phyloP scores from a whole-genome alignment of 345 rosid genomes.

The Acer yangbiense region DNA sequence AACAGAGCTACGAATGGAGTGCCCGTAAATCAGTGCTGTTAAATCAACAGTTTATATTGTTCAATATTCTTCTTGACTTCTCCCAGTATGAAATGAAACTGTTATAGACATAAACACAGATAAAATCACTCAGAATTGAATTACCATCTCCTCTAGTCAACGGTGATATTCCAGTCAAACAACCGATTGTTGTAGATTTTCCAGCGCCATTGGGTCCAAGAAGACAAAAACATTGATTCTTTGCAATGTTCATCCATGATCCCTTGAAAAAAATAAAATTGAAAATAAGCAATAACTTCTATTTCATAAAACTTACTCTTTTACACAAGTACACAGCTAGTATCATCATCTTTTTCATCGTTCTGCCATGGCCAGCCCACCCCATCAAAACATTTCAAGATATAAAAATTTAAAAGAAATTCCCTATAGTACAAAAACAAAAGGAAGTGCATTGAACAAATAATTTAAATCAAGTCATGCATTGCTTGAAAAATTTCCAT shows the following conservation, averaged over 20 bases:
- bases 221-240: constrained; percentile 86
- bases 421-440: too few species aligned
- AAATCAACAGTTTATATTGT: constrained; percentile 4
- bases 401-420: too few species aligned
- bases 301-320: too few species aligned
- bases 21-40: constrained; percentile 73
- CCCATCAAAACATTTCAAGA: too few species aligned
- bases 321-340: too few species aligned
- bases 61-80: not conserved
- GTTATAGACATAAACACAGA: not conserved
- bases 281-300: constrained; percentile 13
- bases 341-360: too few species aligned
- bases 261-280: constrained; percentile 38
- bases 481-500: not conserved
- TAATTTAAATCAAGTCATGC: too few species aligned
- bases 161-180: constrained; percentile 82
- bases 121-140: not conserved
- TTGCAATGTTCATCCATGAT: constrained; percentile 75
- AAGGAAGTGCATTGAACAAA: too few species aligned
- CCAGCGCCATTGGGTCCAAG: constrained; percentile 98
- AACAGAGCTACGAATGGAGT: constrained; percentile 72
- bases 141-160: constrained; percentile 82
- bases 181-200: constrained; percentile 81
- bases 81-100: not conserved
- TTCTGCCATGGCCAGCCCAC: too few species aligned